Evolutionary conservation across 306 rosid genomes (phyloP), one percentile per base, ranked within the genome.

Genomic region (Acmispon strigosus): DNA sequence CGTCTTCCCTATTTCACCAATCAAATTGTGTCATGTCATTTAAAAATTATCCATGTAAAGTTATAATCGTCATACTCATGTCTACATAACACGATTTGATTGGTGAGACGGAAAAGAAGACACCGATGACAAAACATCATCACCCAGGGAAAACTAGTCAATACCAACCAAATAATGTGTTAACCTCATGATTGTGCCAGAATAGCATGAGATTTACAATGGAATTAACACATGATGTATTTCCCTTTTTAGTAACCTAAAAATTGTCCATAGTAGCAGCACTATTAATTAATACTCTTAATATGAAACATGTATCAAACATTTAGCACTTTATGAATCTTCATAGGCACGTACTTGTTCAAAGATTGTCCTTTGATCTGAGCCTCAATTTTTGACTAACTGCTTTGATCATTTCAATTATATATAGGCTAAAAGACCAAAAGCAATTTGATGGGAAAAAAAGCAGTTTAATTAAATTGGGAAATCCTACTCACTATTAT

Each of bases 381-480:
- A 18, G 84, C 80, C 88, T 22, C 78, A 72, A 63, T 43, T 50
- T 65, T 82, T 84, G 76, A 84, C 84, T 47, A 18, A 59, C 29
- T 53, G 56, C 70, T 75, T 70, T 58, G 76, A 68, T 52, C 44
- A 56, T 56, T 49, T 66, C 61, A 62, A 67, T 61, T 80, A 47
- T 61, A 62, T 75, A 48, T 27, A 59, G 72, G 70, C 76, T 52
- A 70, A 27, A 57, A 75, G 74, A 36, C 29, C 52, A 29, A 70
- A 82, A 57, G 58, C 42, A 69, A 36, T n/a, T 39, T 49, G 67
- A 36, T 32, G 37, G 37, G 43, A 12, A 20, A 72, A 57, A 66
- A 78, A 62, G 22, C 13, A 55, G 16, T 37, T 36, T 20, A 29
- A 70, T 36, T 20, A 29, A 70, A 42, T 58, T 76, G 51, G 16